Evolutionary conservation across 768 basidiomycete species (phyloP), one percentile per base, ranked within the genome.

Genomic region (Tricholomella constricta): DNA sequence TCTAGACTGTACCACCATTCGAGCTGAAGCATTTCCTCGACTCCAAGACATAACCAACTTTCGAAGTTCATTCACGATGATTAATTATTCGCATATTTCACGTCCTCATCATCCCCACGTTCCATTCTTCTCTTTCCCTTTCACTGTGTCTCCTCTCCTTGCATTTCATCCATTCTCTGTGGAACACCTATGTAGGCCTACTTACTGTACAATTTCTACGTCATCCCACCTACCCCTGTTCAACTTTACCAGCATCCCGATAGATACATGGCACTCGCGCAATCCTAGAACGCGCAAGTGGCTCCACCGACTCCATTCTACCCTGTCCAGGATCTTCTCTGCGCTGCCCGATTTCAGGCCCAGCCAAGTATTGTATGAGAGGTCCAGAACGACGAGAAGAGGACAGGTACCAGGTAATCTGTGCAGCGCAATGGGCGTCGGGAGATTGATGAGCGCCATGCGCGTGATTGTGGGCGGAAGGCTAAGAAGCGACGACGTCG

Each of bases 171-270:
- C 25, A 31, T 25, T 41, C 22, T 10, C n/a, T 17, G 20, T 23
- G 23, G n/a, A n/a, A n/a, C n/a, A 15, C 22, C 23, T 20, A 22
- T 31, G 44, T n/a, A 40, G 22, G 22, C 41, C n/a, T 32, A 15
- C 20, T 55, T 67, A 79, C 51, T 65, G 70, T 54, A 86, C 60
- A 56, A 86, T 62, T 37, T 65, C 67, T 29, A 91, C 72, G 61
- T 86, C 86, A 53, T 81, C 79, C 86, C 87, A 88, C 55, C 85
- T 78, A 0, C 80, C 79, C 60, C 73, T 69, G 59, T 89, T 88
- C 35, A 90, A 62, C 48, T 69, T 76, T 32, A 51, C 56, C 19
- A 78, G 48, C 26, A 83, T 63, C n/a, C 67, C 72, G 35, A 61
- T 61, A 2, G 79, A 71, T 22, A 85, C 59, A 40, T 65, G 62